Evolutionary conservation across 164 flowering plant genomes (phyloP), one percentile per base, ranked within the genome.

Genomic region (Brasenia schreberi): DNA sequence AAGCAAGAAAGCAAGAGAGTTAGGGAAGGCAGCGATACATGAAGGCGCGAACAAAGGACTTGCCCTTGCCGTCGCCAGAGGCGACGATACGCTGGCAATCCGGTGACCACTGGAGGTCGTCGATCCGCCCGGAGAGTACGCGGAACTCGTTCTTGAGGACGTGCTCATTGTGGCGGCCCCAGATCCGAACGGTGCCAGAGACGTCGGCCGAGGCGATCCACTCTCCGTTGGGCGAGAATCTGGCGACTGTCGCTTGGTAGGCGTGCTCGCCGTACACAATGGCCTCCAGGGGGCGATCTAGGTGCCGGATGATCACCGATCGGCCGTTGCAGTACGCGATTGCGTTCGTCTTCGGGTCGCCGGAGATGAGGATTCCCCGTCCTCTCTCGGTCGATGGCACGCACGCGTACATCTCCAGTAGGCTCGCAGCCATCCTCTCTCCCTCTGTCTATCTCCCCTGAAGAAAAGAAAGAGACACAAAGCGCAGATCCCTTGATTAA

Each of bases 161-260:
- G 65, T 77, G 81, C 1, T 84, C 96, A 68, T 82, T 82, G 71
- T 76, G 83, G 33, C 77, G 67, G 18, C 97, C 99, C 97, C 99
- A 94, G 77, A 94, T 87, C 79, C 96, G 77, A 7, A 94, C 96
- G 42, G 85, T 78, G 0, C 99, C 99, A 4, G 96, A 87, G 5
- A 80, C 96, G 66, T 94, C 99, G 7, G 90, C 99, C 11, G 99
- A 94, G 18, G 99, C 99, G 80, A 94, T 77, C 99, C 99, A 91
- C 81, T 94, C 99, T 17, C 94, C 96, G 69, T 91, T 94, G 64
- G 99, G 99, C 1, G 99, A 94, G 75, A 75, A 94, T 3, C 99
- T 74, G 6, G 97, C 96, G 49, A 91, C 96, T 11, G 99, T 94
- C 62, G 82, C 92, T 7, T 77, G 93, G 74, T 94, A 94, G 18